Conservation (phyloP, 495 filamentous ascomycete genomes). For the Podospora conica region DNA sequence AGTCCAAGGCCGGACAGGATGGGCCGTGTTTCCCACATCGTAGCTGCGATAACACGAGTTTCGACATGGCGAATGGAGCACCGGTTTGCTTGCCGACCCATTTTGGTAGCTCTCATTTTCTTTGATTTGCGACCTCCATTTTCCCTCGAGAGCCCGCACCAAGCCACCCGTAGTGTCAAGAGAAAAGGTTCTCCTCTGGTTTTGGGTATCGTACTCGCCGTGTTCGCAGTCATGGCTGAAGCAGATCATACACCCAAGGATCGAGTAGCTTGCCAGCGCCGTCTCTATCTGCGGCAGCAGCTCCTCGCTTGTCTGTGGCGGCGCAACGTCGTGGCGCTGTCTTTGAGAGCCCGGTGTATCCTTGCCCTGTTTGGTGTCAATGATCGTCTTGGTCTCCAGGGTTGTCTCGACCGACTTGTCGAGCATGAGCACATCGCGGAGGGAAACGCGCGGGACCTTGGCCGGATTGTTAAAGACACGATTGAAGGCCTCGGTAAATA, state of each 20-base stretch:
- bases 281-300: conserved; percentile 31
- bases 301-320: neutral
- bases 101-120: conserved; percentile 11
- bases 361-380: conserved; percentile 42
- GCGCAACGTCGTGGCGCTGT: conserved; percentile 10
- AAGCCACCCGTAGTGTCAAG: conserved; percentile 29
- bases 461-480: conserved; percentile 31
- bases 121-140: conserved; percentile 24
- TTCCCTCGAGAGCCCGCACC: conserved; percentile 15
- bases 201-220: conserved; percentile 42
- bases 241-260: conserved; percentile 43
- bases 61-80: conserved; percentile 26
- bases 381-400: conserved; percentile 35
- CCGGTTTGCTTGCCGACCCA: conserved; percentile 1
- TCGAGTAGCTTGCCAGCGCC: conserved; percentile 37
- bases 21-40: conserved; percentile 22
- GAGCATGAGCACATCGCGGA: conserved; percentile 39
- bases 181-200: conserved; percentile 39
- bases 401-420: conserved; percentile 40
- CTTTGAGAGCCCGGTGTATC: conserved; percentile 32
- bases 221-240: conserved; percentile 46
- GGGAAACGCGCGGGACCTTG: conserved; percentile 24
- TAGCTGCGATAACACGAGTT: conserved; percentile 38
- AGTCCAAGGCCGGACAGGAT: conserved; percentile 28
- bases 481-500: conserved; percentile 42